phyloP scores from a whole-genome alignment of 345 rosid genomes.

The Gossypium stocksii region DNA sequence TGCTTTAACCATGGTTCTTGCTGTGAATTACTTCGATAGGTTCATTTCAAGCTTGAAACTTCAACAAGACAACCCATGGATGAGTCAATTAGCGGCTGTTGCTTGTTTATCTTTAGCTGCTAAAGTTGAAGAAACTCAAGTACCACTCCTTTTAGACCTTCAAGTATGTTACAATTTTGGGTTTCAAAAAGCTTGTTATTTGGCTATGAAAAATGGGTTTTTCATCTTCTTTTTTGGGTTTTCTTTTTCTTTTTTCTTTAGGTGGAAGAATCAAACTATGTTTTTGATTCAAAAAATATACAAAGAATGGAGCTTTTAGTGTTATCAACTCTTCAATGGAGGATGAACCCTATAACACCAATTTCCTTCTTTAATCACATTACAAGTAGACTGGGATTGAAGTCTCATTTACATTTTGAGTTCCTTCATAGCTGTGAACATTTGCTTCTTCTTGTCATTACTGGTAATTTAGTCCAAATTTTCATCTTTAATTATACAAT shows the following conservation, averaged over 20 bases:
- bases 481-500: background rate
- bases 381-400: conserved; percentile 58
- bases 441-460: conserved; percentile 59
- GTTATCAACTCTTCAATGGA: conserved; percentile 76
- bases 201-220: conserved; percentile 8
- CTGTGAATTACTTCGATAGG: conserved; percentile 89
- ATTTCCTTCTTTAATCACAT: conserved; percentile 75
- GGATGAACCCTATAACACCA: conserved; percentile 90
- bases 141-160: conserved; percentile 69
- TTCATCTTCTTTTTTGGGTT: conserved; percentile 11
- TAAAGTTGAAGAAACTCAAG: conserved; percentile 84
- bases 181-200: background rate
- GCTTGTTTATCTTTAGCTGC: conserved; percentile 90
- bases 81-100: conserved; percentile 82
- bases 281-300: conserved; percentile 78
- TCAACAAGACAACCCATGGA: conserved; percentile 82
- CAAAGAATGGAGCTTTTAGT: conserved; percentile 91
- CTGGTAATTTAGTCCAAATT: conserved; percentile 47
- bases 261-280: conserved; percentile 69
- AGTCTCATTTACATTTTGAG: conserved; percentile 48
- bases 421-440: conserved; percentile 61
- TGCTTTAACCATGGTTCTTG: conserved; percentile 64
- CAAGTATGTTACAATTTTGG: conserved; percentile 51
- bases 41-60: conserved; percentile 50
- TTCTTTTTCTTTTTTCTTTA: conserved; percentile 17